Evolutionary conservation across 768 basidiomycete species (phyloP), one percentile per base, ranked within the genome.

Genomic region (Mycena vitilis): DNA sequence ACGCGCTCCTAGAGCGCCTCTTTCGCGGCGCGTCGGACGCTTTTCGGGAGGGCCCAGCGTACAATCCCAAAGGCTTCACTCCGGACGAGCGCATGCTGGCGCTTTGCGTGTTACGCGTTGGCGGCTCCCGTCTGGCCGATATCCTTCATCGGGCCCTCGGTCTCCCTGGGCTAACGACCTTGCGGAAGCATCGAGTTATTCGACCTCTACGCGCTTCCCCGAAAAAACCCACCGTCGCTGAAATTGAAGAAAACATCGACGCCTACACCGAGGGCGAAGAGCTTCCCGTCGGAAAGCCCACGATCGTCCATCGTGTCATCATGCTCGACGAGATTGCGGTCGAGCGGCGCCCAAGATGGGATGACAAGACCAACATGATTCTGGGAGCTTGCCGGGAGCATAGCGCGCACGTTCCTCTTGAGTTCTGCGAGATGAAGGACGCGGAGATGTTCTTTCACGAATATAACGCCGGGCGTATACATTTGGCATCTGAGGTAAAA

Each of bases 291-390:
- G 65, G 65, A 4, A 15, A 51, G 2, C 57, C 65, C 11, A 20
- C 6, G 9, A 59, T 60, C 10, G 12, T 66, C 10, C 58, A 60
- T 47, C 51, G 44, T 1, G 68, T 72, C 0, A 23, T 76, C 12
- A 73, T 75, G 74, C 20, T 75, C 45, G 76, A 77, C 48, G 74
- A 77, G 47, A 49, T 77, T 5, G 69, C 65, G 15, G 53, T 52
- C 6, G 37, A 56, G n/a, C 5, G 8, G 9, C 37, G 40, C 5
- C 37, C 58, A 16, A 51, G 51, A 9, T 64, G 63, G 63, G 63
- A 64, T 42, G 38, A 55, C 54, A 57, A 64, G n/a, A 57, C 53
- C 1, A 63, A 63, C 53, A 63, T 45, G 53, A 63, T 63, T 23
- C 16, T 55, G 8, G 62, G 62, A 11, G 45, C 45, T 23, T 55